Conservation (phyloP, 108 stramenopile genomes). For the Phaeodactylum tricornutum region DNA sequence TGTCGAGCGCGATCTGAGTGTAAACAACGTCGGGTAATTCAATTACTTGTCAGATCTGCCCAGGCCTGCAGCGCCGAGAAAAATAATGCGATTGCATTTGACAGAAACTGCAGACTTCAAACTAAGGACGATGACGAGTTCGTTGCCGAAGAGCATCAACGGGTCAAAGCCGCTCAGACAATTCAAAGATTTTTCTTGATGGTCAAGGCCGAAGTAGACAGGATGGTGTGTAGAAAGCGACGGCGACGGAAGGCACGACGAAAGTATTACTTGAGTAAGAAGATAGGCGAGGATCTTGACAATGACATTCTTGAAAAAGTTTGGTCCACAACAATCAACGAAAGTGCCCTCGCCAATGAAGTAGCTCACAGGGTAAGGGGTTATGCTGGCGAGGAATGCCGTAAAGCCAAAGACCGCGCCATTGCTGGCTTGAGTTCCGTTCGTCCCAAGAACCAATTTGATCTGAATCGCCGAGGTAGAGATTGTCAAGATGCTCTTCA, state of each 20-base stretch:
- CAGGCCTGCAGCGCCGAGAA: too few species aligned
- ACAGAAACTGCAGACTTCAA: too few species aligned
- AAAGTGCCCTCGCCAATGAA: background rate
- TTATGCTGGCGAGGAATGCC: background rate
- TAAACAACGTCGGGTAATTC: too few species aligned
- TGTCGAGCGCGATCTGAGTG: too few species aligned
- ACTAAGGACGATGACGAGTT: too few species aligned
- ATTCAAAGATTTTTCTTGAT: constrained; percentile 64
- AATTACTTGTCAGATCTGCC: too few species aligned
- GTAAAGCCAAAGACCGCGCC: background rate
- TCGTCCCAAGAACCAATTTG: background rate
- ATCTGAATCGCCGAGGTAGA: too few species aligned
- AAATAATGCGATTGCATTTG: too few species aligned
- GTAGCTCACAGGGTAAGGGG: too few species aligned
- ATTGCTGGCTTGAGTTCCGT: background rate
- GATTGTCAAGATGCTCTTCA: too few species aligned
- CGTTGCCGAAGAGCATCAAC: background rate
- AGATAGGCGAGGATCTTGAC: constrained; percentile 18
- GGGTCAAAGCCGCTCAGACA: constrained; percentile 28
- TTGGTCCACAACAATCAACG: constrained; percentile 15
- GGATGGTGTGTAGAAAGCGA: constrained; percentile 29
- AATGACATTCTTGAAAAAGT: constrained; percentile 39
- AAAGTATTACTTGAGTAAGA: constrained; percentile 20
- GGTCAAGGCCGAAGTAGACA: constrained; percentile 58
- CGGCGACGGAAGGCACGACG: constrained; percentile 28